A percentile compares a stretch with the other conserved stretches of the same genome.
These are phyloP conservation scores for Claviceps cyperi DNA, from an alignment of 2,329 filamentous ascomycete species.

Conservation along the genomic window DNA sequence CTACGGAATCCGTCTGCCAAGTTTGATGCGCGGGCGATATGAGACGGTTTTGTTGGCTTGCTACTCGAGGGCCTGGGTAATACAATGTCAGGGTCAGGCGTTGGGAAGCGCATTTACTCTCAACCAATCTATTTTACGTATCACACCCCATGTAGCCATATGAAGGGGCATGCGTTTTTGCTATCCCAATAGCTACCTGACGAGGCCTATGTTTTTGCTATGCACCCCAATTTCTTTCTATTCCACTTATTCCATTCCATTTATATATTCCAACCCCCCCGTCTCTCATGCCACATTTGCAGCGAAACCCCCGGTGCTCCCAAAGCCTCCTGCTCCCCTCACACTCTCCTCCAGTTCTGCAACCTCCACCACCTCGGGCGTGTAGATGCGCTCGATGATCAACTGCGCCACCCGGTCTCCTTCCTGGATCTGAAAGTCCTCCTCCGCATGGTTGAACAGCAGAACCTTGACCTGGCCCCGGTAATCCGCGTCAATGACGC, in stretches of 20 bases:
- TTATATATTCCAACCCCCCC: neutral
- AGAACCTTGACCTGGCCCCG: constrained; percentile 86
- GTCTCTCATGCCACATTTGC: neutral
- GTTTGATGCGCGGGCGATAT: constrained; percentile 44
- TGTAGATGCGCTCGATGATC: constrained; percentile 86
- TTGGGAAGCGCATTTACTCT: too few relatives aligned
- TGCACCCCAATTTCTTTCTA: too few relatives aligned
- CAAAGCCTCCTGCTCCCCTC: constrained; percentile 79
- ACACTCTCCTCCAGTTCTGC: constrained; percentile 80
- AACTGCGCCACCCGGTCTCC: constrained; percentile 91
- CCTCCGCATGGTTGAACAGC: constrained; percentile 80
- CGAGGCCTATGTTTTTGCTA: too few relatives aligned
- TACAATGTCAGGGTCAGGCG: too few relatives aligned
- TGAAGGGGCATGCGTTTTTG: too few relatives aligned
- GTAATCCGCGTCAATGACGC: constrained; percentile 97
- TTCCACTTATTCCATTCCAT: too few relatives aligned
- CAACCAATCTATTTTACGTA: too few relatives aligned
- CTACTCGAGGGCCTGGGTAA: neutral
- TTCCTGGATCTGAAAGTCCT: constrained; percentile 66
- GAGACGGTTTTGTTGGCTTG: neutral
- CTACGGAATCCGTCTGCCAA: constrained; percentile 50
- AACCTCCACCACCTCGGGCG: constrained; percentile 82
- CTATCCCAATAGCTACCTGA: too few relatives aligned
- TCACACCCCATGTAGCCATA: too few relatives aligned
- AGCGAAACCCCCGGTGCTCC: constrained; percentile 53